Percentiles rank a stretch among this genome's conserved stretches.
Conservation (phyloP, 2,329 filamentous ascomycete genomes). For the Arachnomyces sp. region DNA sequence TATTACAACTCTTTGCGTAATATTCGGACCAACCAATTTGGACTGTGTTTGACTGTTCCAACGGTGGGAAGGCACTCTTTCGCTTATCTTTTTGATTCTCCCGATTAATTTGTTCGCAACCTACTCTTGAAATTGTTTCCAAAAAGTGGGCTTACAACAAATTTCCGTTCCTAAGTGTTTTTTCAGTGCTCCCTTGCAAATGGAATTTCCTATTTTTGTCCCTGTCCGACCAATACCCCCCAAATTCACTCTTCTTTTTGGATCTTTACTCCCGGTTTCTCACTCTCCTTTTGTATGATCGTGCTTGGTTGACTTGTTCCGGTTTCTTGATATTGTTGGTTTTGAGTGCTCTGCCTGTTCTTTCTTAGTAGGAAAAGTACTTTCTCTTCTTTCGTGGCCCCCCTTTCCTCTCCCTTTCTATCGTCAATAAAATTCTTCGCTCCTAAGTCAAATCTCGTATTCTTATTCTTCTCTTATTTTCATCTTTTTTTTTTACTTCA, state of each 20-base stretch:
- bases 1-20: not conserved
- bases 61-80: constrained; percentile 3
- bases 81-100: constrained; percentile 16
- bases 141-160: constrained; percentile 33
- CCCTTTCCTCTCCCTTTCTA: constrained; percentile 17
- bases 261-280: constrained; percentile 20
- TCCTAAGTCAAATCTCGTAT: constrained; percentile 3
- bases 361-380: constrained; percentile 15
- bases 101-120: constrained; percentile 13
- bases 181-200: constrained; percentile 31
- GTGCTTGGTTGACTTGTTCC: constrained; percentile 1
- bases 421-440: constrained; percentile 2
- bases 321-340: constrained; percentile 4
- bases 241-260: constrained; percentile 26
- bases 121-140: constrained; percentile 14
- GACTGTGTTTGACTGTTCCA: not conserved
- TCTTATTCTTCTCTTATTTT: constrained; percentile 11
- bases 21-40: not conserved
- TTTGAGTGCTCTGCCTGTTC: constrained; percentile 11
- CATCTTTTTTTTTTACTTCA: constrained; percentile 1
- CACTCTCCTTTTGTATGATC: no score
- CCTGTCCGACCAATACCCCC: constrained; percentile 35
- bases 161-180: constrained; percentile 19
- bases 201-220: constrained; percentile 35
- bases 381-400: constrained; percentile 15